Conservation (phyloP, 1,284 basidiomycete species). For the Boletus sp. region DNA sequence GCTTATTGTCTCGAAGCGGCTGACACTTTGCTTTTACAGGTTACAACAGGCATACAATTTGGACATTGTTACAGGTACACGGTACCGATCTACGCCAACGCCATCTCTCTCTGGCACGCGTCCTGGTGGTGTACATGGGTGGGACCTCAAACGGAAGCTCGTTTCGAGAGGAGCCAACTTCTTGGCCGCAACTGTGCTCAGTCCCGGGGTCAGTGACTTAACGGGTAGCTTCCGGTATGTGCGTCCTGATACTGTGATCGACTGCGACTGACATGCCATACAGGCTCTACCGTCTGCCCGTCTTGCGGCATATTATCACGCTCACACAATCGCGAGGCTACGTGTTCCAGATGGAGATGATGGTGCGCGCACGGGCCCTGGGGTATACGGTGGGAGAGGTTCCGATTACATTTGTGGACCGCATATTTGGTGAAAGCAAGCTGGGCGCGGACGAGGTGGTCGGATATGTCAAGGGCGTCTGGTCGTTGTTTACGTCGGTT, state of each 20-base stretch:
- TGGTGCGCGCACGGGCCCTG: conserved; percentile 80
- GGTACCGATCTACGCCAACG: conserved; percentile 65
- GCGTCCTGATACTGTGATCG: background rate
- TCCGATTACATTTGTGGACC: conserved; percentile 92
- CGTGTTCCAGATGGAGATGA: conserved; percentile 98
- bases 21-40: conserved; percentile 37
- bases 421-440: conserved; percentile 91
- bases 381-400: conserved; percentile 88
- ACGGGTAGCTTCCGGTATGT: conserved; percentile 84
- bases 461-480: conserved; percentile 86
- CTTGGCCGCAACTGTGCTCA: conserved; percentile 77
- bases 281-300: conserved; percentile 77
- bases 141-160: conserved; percentile 86
- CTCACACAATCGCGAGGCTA: conserved; percentile 85
- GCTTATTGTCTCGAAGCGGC: background rate
- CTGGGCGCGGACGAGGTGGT: conserved; percentile 87
- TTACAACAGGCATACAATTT: conserved; percentile 78
- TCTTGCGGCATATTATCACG: conserved; percentile 79
- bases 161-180: conserved; percentile 87
- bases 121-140: conserved; percentile 85
- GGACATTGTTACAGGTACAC: conserved; percentile 90
- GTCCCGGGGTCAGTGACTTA: conserved; percentile 82
- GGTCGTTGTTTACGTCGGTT: conserved; percentile 71
- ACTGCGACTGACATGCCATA: background rate
- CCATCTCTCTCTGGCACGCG: conserved; percentile 50